Conservation (phyloP, 176 grass and related monocot species). For the Lolium rigidum region DNA sequence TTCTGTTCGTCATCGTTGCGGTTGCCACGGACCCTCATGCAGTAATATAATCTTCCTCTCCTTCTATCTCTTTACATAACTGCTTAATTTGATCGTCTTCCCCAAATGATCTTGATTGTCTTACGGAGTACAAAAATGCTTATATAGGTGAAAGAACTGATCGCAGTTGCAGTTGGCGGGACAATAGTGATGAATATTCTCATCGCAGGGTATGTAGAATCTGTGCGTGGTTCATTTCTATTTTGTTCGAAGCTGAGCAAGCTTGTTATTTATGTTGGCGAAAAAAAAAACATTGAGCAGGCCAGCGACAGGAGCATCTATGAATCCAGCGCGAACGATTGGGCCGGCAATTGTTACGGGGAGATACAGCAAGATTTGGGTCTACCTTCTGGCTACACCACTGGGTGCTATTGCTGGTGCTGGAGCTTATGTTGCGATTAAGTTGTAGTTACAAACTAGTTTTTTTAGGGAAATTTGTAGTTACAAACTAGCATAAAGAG, state of each 20-base stretch:
- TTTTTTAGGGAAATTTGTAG: no score
- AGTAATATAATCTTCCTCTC: constrained; percentile 34
- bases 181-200: constrained; percentile 62
- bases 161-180: constrained; percentile 56
- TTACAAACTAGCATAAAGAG: no score
- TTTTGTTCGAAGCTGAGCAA: background rate
- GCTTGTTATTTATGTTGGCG: background rate
- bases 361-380: constrained; percentile 48
- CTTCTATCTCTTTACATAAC: background rate
- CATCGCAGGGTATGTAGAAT: constrained; percentile 47
- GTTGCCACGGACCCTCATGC: constrained; percentile 57
- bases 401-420: constrained; percentile 44
- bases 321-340: constrained; percentile 54
- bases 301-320: constrained; percentile 53
- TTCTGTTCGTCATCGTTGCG: constrained; percentile 70
- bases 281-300: constrained; percentile 29
- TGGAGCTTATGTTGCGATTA: constrained; percentile 41
- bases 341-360: constrained; percentile 45
- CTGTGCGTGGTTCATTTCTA: background rate
- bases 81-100: background rate
- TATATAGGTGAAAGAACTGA: constrained; percentile 55
- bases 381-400: constrained; percentile 46
- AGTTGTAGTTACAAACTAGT: constrained; percentile 1
- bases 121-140: background rate
- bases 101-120: background rate